Evolutionary conservation across 225 moss, liverwort and hornwort species (phyloP).

Genomic region (Marchantia paleacea): DNA sequence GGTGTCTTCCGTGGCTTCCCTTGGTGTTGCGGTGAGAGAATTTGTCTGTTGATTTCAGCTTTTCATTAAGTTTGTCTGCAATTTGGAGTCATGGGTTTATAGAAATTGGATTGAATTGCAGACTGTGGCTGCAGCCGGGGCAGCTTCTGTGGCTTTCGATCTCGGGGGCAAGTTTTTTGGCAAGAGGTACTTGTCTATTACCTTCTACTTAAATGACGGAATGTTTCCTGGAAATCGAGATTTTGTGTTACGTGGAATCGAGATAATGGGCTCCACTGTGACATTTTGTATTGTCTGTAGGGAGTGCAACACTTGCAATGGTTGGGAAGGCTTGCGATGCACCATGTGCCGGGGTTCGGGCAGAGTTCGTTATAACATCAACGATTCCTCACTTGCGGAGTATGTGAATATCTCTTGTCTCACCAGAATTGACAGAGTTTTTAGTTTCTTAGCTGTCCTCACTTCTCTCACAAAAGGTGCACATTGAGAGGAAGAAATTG

Average conservation of each 20-base stretch:
- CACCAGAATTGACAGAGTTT: background rate
- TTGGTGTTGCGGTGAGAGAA: slow-evolving; percentile 78
- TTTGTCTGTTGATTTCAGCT: background rate
- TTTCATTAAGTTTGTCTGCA: background rate
- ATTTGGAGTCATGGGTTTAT: background rate
- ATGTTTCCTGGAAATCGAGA: background rate
- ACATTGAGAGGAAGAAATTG: no score
- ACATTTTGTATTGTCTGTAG: slow-evolving; percentile 33
- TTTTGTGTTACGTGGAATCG: background rate
- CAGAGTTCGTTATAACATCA: slow-evolving; percentile 63
- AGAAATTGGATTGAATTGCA: slow-evolving; percentile 25
- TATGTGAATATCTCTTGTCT: slow-evolving; percentile 27
- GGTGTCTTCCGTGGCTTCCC: slow-evolving; percentile 64
- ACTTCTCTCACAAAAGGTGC: background rate
- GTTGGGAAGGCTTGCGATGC: slow-evolving; percentile 93
- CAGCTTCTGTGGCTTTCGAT: slow-evolving; percentile 81
- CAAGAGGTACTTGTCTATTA: slow-evolving; percentile 52
- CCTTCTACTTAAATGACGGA: background rate
- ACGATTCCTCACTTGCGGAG: slow-evolving; percentile 50
- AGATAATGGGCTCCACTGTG: background rate
- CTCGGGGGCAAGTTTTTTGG: slow-evolving; percentile 87
- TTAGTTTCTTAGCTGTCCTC: background rate
- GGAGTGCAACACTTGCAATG: slow-evolving; percentile 90
- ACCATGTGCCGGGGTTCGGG: slow-evolving; percentile 76
- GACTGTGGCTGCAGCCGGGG: slow-evolving; percentile 90